Base-by-base conservation (phyloP, 2,329 filamentous ascomycete species). In the Fusarium sp. region DNA sequence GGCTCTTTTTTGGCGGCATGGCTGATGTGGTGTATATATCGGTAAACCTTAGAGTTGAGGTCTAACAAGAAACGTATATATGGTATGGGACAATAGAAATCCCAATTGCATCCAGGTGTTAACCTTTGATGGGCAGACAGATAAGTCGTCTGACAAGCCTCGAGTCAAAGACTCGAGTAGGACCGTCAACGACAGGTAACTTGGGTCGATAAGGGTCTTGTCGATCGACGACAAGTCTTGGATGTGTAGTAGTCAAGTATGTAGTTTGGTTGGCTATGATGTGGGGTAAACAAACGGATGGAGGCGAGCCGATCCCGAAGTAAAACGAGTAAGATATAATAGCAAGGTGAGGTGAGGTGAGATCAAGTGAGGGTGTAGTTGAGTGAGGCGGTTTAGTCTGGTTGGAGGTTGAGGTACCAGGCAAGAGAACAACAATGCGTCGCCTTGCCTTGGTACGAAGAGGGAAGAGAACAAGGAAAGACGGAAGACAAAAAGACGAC, bases 1-100 rank as follows among this genome's bases (percentile, higher is more conserved):
- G 55, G 62, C 63, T 79, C 76, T 82, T 84, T 66, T 75, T 80
- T 70, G 76, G 69, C 72, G 75, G 67, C 82, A 83, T 83, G 56
- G 60, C 59, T 72, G 63, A 63, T 63, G 45, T 61, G 28, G 41
- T 38, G 58, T 44, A 42, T 65, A 68, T 35, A 51, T 54, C 31
- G 17, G 28, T 63, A 57, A 61, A 61, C 59, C 61, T 57, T 38
- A 36, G 28, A 52, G 36, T 60, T 41, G 62, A 58, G 63, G 49
- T 66, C 69, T 64, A 60, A 42, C 56, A 63, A 64, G 57, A 77
- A 78, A 79, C 77, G 77, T 78, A 78, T 78, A 78, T 78, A 72
- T 75, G 58, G 60, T 69, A 39, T 67, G 66, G 61, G 57, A 49
- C 28, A 49, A 66, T 15, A 54, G 26, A 22, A 26, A 66, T 31